These are phyloP conservation scores for Epicoccum sorghinum DNA, from an alignment of 2,329 filamentous ascomycete genomes.

Conservation along the genomic window DNA sequence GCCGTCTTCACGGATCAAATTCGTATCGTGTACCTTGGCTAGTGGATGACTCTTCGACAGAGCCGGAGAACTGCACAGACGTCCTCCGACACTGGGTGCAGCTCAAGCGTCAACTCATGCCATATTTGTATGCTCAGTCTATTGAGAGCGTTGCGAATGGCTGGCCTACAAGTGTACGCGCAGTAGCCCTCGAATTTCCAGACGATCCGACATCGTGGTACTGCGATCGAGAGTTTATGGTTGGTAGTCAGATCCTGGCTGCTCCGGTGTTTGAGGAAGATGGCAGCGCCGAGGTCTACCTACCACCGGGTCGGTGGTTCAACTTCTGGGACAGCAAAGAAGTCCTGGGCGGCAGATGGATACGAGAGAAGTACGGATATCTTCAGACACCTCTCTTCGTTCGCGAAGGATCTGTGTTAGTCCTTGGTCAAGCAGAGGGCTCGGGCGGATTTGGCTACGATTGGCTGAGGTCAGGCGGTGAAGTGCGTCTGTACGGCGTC, in stretches of 20 bases:
- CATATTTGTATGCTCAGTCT: slow-evolving; percentile 63
- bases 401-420: slow-evolving; percentile 48
- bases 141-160: slow-evolving; percentile 59
- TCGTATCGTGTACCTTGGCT: slow-evolving; percentile 79
- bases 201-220: slow-evolving; percentile 71
- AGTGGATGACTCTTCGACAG: slow-evolving; percentile 65
- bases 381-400: slow-evolving; percentile 50
- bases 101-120: slow-evolving; percentile 63
- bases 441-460: slow-evolving; percentile 49
- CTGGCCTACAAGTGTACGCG: slow-evolving; percentile 65
- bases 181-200: slow-evolving; percentile 73
- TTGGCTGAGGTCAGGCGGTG: slow-evolving; percentile 48
- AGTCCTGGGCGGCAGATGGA: slow-evolving; percentile 52
- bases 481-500: slow-evolving; percentile 47
- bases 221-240: slow-evolving; percentile 74
- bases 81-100: slow-evolving; percentile 61
- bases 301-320: slow-evolving; percentile 61
- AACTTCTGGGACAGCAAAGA: slow-evolving; percentile 55
- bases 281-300: slow-evolving; percentile 70
- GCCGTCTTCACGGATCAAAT: slow-evolving; percentile 70
- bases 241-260: slow-evolving; percentile 69
- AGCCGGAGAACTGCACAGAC: slow-evolving; percentile 57
- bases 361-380: slow-evolving; percentile 50
- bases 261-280: slow-evolving; percentile 69
- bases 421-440: slow-evolving; percentile 49